Evolutionary conservation across 1,284 basidiomycete species (phyloP).

Genomic region (Trichosporon coremiiforme): DNA sequence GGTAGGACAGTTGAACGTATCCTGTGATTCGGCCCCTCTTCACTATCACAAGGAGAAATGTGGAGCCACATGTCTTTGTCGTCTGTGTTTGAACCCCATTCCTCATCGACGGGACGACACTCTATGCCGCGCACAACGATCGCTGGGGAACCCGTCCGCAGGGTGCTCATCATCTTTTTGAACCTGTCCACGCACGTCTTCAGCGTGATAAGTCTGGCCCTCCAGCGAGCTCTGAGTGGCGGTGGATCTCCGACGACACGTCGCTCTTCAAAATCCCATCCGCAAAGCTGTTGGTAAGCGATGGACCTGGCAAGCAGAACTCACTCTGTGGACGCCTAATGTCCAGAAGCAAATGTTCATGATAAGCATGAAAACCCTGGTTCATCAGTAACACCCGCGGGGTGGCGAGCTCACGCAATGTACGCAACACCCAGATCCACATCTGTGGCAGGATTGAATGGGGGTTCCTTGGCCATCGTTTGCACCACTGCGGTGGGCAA

Average conservation of each 20-base stretch:
- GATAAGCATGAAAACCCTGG: slow-evolving; percentile 46
- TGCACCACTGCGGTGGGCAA: slow-evolving; percentile 65
- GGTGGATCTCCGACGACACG: slow-evolving; percentile 27
- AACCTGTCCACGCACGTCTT: background rate
- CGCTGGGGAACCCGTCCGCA: background rate
- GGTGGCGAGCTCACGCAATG: slow-evolving; percentile 41
- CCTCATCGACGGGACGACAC: background rate
- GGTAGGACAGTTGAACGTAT: background rate
- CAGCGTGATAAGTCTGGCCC: slow-evolving; percentile 3
- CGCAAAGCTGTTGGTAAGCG: slow-evolving; percentile 40
- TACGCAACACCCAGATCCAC: slow-evolving; percentile 59
- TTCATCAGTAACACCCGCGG: background rate
- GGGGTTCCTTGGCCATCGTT: slow-evolving; percentile 61
- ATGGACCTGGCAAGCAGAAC: background rate
- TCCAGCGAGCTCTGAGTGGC: slow-evolving; percentile 41
- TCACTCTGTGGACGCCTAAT: slow-evolving; percentile 47
- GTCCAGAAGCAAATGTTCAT: slow-evolving; percentile 48
- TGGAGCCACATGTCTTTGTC: background rate
- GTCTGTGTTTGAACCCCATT: background rate
- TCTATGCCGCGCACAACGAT: background rate
- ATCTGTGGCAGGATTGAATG: slow-evolving; percentile 62
- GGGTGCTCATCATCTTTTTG: background rate
- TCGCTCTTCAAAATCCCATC: slow-evolving; percentile 49
- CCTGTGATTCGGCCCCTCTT: background rate
- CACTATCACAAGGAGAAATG: background rate